Base-by-base conservation (phyloP, 2,329 filamentous ascomycete genomes). In the Meredithiella fracta region DNA sequence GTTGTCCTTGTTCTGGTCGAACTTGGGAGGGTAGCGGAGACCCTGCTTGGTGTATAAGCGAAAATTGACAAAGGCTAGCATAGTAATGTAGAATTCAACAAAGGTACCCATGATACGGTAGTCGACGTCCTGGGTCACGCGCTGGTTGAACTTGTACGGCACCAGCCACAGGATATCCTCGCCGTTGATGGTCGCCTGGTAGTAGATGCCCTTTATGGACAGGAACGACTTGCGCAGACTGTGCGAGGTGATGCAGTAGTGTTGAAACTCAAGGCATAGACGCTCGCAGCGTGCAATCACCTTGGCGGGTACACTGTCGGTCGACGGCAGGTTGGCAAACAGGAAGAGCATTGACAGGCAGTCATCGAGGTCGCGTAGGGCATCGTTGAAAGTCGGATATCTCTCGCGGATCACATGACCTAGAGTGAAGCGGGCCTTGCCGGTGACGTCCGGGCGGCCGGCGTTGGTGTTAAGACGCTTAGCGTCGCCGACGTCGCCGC, bases 101-200 rank as follows among this genome's bases (percentile, higher is more conserved):
- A 98, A 98, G 3, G 92, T 98, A 59, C 88, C 91, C 92, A 98
- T 98, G 70, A 98, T 98, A 65, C 92, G 79, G 73, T 96, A 98
- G 69, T 98, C 92, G 61, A 98, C 85, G 69, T 98, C 92, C 58
- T 85, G 87, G 42, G 92, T 86, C 14, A 95, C 83, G 62, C 86
- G 78, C 74, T 98, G 92, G 65, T 97, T 95, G 71, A 98, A 98
- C 68, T 88, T 88, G 74, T 98, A 98, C 1, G 92, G 92, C 9
- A 96, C 91, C 40, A 98, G 76, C 92, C 92, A 98, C 62, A 97
- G 75, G 52, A 98, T 85, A 65, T 97, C 91, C 72, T 98, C 90
- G 51, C 92, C 92, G 68, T 96, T 88, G 60, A 98, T 94, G 53
- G 84, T 96, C 23, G 91, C 92, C 72, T 97, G 91, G 71, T 97